Percentiles rank a stretch among this genome's conserved stretches.
These are phyloP conservation scores for Acanthamoeba sp. DNA, from an alignment of 208 protist genomes.

Conservation along the genomic window DNA sequence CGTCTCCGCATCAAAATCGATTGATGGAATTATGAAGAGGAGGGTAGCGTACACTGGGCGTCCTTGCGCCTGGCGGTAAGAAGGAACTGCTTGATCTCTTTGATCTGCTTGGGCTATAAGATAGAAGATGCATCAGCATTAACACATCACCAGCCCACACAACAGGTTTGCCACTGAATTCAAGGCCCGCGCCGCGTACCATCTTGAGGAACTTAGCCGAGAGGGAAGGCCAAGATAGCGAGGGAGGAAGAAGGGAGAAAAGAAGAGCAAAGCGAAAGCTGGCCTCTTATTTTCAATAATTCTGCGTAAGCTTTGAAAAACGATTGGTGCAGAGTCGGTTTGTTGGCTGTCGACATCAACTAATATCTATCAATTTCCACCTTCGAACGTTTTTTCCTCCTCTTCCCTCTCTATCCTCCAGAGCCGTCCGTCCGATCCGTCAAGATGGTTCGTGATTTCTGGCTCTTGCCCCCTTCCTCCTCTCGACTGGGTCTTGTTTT, in stretches of 20 bases:
- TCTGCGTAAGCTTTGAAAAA: not conserved
- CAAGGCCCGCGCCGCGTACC: not conserved
- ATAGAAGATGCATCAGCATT: not conserved
- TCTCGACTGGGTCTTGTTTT: not conserved
- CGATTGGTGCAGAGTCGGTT: not conserved
- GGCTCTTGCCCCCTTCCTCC: not conserved
- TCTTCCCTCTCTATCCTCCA: slow-evolving; percentile 45
- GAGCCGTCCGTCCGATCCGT: slow-evolving; percentile 18
- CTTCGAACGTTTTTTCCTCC: slow-evolving; percentile 39
- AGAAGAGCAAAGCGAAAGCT: not conserved
- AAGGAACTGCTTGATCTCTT: slow-evolving; percentile 90
- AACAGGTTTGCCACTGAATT: not conserved
- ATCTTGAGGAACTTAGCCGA: slow-evolving; percentile 54
- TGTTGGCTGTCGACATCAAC: not conserved
- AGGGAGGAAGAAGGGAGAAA: slow-evolving; percentile 69
- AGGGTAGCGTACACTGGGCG: slow-evolving; percentile 74
- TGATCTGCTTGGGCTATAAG: slow-evolving; percentile 87
- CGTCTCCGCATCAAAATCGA: not conserved
- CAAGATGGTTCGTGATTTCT: slow-evolving; percentile 67
- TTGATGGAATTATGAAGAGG: not conserved
- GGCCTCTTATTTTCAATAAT: slow-evolving; percentile 25
- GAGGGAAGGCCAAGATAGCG: slow-evolving; percentile 65
- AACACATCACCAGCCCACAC: not conserved
- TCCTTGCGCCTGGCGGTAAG: slow-evolving; percentile 87
- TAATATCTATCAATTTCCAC: not conserved